Evolutionary conservation across 208 protist species (phyloP).

Genomic region (Acanthamoeba divionensis): DNA sequence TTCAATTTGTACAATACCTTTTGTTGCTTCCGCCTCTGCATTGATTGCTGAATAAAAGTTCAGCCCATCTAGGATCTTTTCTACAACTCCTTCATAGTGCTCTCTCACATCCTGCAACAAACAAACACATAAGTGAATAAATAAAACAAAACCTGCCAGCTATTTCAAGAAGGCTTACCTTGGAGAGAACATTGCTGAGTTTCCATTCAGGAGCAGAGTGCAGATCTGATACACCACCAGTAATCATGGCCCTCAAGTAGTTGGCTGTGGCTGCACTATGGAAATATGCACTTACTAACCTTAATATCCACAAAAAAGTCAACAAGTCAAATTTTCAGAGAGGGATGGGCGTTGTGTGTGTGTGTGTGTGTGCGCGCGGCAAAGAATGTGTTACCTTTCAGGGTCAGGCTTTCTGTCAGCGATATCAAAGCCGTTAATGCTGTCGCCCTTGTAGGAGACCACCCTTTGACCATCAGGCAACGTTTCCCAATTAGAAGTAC

Average conservation of each 20-base stretch:
- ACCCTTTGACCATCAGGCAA: constrained; percentile 55
- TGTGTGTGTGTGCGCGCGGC: background rate
- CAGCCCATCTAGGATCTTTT: constrained; percentile 57
- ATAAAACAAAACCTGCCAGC: too few relatives aligned
- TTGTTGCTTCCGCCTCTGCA: background rate
- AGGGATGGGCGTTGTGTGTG: too few relatives aligned
- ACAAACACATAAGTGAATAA: too few relatives aligned
- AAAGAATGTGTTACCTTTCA: constrained; percentile 40
- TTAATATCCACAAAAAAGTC: background rate
- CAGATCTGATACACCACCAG: constrained; percentile 70
- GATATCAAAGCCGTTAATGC: constrained; percentile 74
- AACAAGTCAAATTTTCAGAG: background rate
- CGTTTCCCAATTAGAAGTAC: background rate
- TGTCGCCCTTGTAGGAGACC: constrained; percentile 71
- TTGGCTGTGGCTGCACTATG: constrained; percentile 72
- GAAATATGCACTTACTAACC: constrained; percentile 70
- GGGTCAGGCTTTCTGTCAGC: constrained; percentile 72
- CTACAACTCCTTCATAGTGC: constrained; percentile 53
- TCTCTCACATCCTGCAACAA: background rate
- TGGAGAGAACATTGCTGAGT: constrained; percentile 47
- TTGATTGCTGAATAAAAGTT: constrained; percentile 29
- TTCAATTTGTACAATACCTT: background rate
- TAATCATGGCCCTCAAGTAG: constrained; percentile 68
- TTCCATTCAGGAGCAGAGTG: constrained; percentile 56
- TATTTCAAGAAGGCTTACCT: too few relatives aligned